Percentiles rank a stretch among this genome's conserved stretches.
These are phyloP conservation scores for Pythium grandisporangium DNA, from an alignment of 352 stramenopile species.

Conservation along the genomic window DNA sequence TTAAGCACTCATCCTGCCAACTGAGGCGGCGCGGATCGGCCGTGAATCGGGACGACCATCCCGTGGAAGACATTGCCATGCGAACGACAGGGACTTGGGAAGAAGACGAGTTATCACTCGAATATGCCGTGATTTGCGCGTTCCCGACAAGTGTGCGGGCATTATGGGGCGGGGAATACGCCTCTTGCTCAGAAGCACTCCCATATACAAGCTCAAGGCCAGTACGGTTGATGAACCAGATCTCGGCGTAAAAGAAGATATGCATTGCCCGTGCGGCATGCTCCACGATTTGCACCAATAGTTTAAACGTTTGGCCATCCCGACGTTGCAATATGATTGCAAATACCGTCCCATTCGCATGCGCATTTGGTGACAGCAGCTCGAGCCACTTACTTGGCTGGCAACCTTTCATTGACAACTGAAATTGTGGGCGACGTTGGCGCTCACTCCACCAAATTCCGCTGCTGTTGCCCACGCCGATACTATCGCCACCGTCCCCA, in stretches of 20 bases:
- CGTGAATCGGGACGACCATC: constrained; percentile 66
- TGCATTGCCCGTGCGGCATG: constrained; percentile 30
- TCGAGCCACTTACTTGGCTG: constrained; percentile 59
- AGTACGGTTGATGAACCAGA: constrained; percentile 81
- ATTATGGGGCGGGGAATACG: constrained; percentile 38
- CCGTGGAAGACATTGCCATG: constrained; percentile 38
- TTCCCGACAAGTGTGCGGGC: constrained; percentile 65
- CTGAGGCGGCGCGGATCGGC: constrained; percentile 63
- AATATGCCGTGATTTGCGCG: constrained; percentile 69
- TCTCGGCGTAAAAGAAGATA: constrained; percentile 44
- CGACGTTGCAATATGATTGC: constrained; percentile 48
- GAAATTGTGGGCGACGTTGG: constrained; percentile 56
- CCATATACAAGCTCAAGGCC: constrained; percentile 67
- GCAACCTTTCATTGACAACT: constrained; percentile 57
- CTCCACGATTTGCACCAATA: constrained; percentile 56
- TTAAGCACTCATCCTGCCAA: constrained; percentile 80
- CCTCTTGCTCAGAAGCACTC: constrained; percentile 48
- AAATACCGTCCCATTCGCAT: constrained; percentile 36
- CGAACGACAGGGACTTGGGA: constrained; percentile 34
- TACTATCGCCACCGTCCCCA: not conserved
- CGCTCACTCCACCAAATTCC: constrained; percentile 74
- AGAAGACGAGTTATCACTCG: constrained; percentile 13
- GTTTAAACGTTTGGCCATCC: constrained; percentile 55
- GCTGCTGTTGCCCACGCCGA: constrained; percentile 46
- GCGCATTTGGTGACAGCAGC: constrained; percentile 27